Evolutionary conservation across 345 rosid species (phyloP).

Genomic region (Hypericum perforatum): DNA sequence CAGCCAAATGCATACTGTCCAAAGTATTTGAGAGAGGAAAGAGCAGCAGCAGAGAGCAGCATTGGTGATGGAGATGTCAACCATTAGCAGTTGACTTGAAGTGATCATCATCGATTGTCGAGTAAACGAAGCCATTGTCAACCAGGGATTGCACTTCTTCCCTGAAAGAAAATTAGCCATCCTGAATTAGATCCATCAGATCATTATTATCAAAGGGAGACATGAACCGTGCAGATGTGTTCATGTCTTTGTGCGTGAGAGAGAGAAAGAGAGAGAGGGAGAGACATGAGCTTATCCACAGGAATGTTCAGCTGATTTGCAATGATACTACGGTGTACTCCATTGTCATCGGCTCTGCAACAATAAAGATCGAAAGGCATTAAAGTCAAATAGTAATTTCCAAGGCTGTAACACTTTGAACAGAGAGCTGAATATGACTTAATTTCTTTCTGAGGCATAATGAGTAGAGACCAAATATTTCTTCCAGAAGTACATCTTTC

Average conservation of each 20-base stretch:
- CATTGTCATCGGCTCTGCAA: conserved; percentile 47
- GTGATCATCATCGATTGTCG: conserved; percentile 52
- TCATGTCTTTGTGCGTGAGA: not conserved
- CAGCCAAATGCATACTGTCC: too few relatives aligned
- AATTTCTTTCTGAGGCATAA: too few relatives aligned
- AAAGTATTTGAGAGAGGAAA: too few relatives aligned
- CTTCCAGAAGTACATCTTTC: too few relatives aligned
- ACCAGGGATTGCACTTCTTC: conserved; percentile 45
- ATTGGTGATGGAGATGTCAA: conserved; percentile 17
- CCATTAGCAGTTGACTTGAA: conserved; percentile 57
- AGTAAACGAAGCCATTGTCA: conserved; percentile 53
- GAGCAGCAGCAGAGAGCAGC: too few relatives aligned
- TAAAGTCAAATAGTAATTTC: too few relatives aligned
- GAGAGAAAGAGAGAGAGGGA: conserved; percentile 17
- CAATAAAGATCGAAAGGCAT: not conserved
- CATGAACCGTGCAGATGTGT: not conserved
- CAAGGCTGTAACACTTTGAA: too few relatives aligned
- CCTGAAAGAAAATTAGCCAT: conserved; percentile 28
- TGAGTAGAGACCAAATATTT: too few relatives aligned
- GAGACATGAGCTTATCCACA: conserved; percentile 47
- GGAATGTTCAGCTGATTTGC: conserved; percentile 55
- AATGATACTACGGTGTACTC: conserved; percentile 46
- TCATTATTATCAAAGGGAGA: not conserved
- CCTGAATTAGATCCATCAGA: not conserved
- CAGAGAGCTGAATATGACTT: too few relatives aligned